These are phyloP conservation scores for Aegilops speltoides DNA, from an alignment of 176 grass and related monocot genomes.

Conservation along the genomic window DNA sequence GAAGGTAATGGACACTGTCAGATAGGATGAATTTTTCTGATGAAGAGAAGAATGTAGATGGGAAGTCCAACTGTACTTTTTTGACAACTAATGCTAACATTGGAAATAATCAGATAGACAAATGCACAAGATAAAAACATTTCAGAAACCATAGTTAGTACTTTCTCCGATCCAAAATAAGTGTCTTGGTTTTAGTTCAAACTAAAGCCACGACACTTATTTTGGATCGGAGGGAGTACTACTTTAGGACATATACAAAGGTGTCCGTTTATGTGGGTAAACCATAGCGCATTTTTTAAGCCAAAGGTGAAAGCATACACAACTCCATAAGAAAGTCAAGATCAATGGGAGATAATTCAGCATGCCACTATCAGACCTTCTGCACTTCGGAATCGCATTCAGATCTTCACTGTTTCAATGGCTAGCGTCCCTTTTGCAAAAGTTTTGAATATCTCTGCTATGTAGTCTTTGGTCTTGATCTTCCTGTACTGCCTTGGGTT, in stretches of 20 bases:
- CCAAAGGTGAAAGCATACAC: background rate
- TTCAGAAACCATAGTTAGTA: no score
- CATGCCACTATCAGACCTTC: background rate
- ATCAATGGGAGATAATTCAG: background rate
- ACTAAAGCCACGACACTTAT: no score
- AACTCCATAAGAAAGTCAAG: background rate
- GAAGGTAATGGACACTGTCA: background rate
- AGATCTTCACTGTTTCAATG: conserved; percentile 2
- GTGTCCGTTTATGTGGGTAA: background rate
- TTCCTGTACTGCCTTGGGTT: background rate
- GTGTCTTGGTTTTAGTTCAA: no score
- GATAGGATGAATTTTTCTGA: background rate
- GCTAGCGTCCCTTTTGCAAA: conserved; percentile 5
- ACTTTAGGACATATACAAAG: background rate
- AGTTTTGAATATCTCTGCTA: background rate
- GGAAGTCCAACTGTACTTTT: background rate
- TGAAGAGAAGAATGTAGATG: background rate
- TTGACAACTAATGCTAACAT: background rate
- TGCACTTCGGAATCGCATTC: background rate
- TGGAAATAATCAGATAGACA: no score
- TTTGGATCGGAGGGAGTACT: no score
- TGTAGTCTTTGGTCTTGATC: conserved; percentile 14
- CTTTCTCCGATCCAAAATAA: no score
- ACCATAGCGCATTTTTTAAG: background rate
- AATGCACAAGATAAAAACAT: no score